phyloP scores from a whole-genome alignment of 176 grass and related monocot species.

The Rhynchospora tenuis region DNA sequence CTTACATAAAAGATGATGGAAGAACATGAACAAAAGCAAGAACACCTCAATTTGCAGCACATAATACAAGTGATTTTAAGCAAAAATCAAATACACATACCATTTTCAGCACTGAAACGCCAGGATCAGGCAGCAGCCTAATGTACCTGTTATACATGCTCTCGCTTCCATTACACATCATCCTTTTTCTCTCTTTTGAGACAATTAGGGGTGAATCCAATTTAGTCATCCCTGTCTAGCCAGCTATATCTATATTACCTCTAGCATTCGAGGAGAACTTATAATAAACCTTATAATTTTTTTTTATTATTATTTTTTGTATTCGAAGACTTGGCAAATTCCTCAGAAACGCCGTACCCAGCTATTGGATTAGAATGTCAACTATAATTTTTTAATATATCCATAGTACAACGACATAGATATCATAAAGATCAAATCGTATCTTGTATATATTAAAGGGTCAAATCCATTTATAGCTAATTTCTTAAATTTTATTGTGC shows the following conservation, averaged over 20 bases:
- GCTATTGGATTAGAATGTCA: conserved; percentile 1
- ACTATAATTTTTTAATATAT: neutral
- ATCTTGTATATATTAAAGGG: too few species aligned
- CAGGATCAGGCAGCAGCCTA: conserved; percentile 1
- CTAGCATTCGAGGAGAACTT: neutral
- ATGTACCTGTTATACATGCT: neutral
- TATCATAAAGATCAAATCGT: too few species aligned
- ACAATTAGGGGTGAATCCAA: neutral
- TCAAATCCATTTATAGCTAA: too few species aligned
- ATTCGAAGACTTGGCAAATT: neutral
- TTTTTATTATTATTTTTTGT: neutral
- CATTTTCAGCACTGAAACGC: conserved; percentile 5
- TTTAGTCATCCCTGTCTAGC: too few species aligned
- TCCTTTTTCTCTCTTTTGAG: neutral
- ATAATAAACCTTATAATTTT: too few species aligned
- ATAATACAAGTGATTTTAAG: neutral
- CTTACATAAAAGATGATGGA: too few species aligned
- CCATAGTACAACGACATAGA: too few species aligned
- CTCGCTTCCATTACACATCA: neutral
- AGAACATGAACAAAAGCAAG: too few species aligned
- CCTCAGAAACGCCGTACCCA: neutral
- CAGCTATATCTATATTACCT: neutral
- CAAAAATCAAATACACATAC: neutral
- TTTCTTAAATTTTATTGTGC: too few species aligned
- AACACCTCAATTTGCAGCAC: neutral